These are phyloP conservation scores for Oenanthe javanica DNA, from an alignment of 140 eudicot species.

Conservation along the genomic window DNA sequence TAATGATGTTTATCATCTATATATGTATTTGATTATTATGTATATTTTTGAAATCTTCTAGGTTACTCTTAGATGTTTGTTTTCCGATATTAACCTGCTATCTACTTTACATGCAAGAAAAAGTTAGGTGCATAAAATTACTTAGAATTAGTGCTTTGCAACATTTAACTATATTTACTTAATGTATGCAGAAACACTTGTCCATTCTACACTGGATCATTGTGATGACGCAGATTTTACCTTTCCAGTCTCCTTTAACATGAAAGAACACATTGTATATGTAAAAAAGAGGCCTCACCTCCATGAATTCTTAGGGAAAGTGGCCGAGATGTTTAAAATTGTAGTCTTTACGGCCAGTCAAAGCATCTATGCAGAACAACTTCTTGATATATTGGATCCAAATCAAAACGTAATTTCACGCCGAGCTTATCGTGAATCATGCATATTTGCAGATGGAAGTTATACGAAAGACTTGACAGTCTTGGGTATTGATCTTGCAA, in stretches of 20 bases:
- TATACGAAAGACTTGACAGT: slow-evolving; percentile 93
- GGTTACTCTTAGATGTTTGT: background rate
- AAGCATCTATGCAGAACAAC: slow-evolving; percentile 87
- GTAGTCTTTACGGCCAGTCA: slow-evolving; percentile 93
- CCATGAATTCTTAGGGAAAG: slow-evolving; percentile 60
- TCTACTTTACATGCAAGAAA: background rate
- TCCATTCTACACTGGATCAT: slow-evolving; percentile 78
- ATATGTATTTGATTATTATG: background rate
- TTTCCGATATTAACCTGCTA: background rate
- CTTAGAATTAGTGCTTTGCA: background rate
- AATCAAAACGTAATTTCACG: slow-evolving; percentile 69
- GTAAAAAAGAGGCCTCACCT: slow-evolving; percentile 89
- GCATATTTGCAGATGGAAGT: slow-evolving; percentile 73
- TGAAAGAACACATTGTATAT: slow-evolving; percentile 69
- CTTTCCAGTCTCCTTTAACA: slow-evolving; percentile 66
- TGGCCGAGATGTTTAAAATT: slow-evolving; percentile 81
- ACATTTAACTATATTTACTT: background rate
- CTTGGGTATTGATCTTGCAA: slow-evolving; percentile 91
- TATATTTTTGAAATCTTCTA: background rate
- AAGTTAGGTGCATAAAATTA: background rate
- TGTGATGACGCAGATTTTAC: slow-evolving; percentile 85
- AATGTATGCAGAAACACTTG: slow-evolving; percentile 69
- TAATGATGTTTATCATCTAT: background rate
- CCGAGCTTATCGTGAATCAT: slow-evolving; percentile 91
- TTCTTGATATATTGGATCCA: slow-evolving; percentile 82